These are phyloP conservation scores for Cladosporium sp. DNA, from an alignment of 2,329 filamentous ascomycete genomes.

Conservation along the genomic window DNA sequence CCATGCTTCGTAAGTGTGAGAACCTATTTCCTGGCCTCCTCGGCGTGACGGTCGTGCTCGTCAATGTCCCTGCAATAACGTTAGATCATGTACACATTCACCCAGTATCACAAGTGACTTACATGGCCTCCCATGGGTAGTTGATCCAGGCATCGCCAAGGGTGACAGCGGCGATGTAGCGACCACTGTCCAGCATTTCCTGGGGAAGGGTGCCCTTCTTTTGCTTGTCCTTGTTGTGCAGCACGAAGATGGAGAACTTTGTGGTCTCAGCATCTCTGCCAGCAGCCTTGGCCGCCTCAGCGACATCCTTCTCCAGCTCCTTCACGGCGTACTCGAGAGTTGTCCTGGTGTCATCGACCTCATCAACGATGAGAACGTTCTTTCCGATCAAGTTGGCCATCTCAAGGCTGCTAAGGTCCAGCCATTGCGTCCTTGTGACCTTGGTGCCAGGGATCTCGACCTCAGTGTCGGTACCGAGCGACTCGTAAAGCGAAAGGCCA, in stretches of 20 bases:
- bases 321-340: conserved; percentile 91
- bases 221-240: conserved; percentile 97
- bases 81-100: conserved; percentile 1
- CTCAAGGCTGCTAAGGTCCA: conserved; percentile 82
- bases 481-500: conserved; percentile 94
- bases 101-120: conserved; percentile 34
- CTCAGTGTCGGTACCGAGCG: conserved; percentile 57
- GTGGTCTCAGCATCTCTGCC: conserved; percentile 72
- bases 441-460: conserved; percentile 85
- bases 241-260: conserved; percentile 89
- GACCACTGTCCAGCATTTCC: conserved; percentile 69
- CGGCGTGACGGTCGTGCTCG: conserved; percentile 22
- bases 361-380: conserved; percentile 88
- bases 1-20: conserved; percentile 16
- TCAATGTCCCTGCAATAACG: conserved; percentile 22
- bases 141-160: conserved; percentile 97
- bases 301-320: conserved; percentile 93
- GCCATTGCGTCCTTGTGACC: conserved; percentile 97
- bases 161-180: conserved; percentile 84
- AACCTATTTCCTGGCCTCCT: conserved; percentile 15
- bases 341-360: conserved; percentile 93
- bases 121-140: conserved; percentile 95
- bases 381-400: conserved; percentile 90
- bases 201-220: conserved; percentile 87
- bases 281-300: conserved; percentile 71